These are phyloP conservation scores for Penicillium italicum DNA, from an alignment of 2,329 filamentous ascomycete genomes.

Conservation along the genomic window DNA sequence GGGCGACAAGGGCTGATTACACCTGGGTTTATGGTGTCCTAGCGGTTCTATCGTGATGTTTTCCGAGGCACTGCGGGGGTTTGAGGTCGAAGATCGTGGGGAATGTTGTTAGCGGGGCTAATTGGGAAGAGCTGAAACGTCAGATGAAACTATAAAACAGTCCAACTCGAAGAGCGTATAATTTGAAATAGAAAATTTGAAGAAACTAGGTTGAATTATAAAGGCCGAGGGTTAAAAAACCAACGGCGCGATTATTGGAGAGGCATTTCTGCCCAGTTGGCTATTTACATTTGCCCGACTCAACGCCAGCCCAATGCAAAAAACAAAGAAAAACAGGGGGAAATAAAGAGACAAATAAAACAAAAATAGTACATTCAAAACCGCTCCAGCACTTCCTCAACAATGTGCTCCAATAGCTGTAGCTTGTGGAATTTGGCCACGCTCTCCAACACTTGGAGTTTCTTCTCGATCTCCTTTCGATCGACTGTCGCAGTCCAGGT, in stretches of 20 bases:
- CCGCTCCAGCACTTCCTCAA: conserved; percentile 57
- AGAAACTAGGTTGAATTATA: neutral
- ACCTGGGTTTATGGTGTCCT: neutral
- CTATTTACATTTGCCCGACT: neutral
- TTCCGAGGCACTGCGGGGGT: neutral
- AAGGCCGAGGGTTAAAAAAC: neutral
- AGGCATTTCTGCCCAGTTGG: neutral
- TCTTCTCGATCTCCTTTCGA: conserved; percentile 61
- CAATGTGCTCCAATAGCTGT: conserved; percentile 74
- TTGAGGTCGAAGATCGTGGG: neutral
- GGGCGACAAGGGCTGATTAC: neutral
- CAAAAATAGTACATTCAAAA: neutral
- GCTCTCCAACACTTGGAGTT: conserved; percentile 65
- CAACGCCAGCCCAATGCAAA: conserved; percentile 1
- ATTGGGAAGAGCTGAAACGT: neutral
- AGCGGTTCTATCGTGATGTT: neutral
- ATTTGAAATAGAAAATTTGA: neutral
- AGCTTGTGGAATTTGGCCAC: conserved; percentile 78
- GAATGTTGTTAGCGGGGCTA: neutral
- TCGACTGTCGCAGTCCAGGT: conserved; percentile 73
- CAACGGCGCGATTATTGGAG: neutral
- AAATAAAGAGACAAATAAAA: neutral
- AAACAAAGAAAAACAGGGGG: neutral
- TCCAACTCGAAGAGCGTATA: neutral
- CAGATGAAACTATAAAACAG: neutral